Evolutionary conservation across 176 grass and related monocot species (phyloP).

Genomic region (Avena eriantha): DNA sequence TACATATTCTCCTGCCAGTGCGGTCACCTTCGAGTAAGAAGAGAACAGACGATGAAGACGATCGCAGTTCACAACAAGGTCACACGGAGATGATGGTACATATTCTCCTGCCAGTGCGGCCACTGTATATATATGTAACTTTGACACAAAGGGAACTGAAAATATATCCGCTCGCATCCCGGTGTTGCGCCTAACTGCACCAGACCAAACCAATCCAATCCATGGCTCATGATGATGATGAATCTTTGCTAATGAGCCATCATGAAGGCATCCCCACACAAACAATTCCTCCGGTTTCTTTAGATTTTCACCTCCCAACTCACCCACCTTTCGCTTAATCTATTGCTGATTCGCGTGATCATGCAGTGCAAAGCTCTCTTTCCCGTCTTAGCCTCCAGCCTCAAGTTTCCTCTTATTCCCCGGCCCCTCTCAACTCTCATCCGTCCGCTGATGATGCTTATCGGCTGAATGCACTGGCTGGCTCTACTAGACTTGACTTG

Average conservation of each 20-base stretch:
- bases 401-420: slow-evolving; percentile 77
- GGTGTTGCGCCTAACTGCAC: slow-evolving; percentile 38
- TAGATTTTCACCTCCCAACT: slow-evolving; percentile 42
- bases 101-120: not conserved
- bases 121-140: not conserved
- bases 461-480: slow-evolving; percentile 1
- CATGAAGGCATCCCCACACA: slow-evolving; percentile 49
- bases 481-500: not conserved
- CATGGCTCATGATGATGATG: slow-evolving; percentile 36
- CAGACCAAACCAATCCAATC: slow-evolving; percentile 34
- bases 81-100: too few relatives aligned
- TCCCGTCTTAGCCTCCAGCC: slow-evolving; percentile 27
- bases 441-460: slow-evolving; percentile 22
- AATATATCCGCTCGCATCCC: slow-evolving; percentile 35
- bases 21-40: too few relatives aligned
- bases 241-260: slow-evolving; percentile 33
- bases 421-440: not conserved
- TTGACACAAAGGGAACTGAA: not conserved
- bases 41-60: too few relatives aligned
- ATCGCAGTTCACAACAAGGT: too few relatives aligned
- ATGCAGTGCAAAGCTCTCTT: slow-evolving; percentile 51
- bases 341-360: slow-evolving; percentile 47
- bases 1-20: not conserved
- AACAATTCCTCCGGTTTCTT: not conserved
- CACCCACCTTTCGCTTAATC: slow-evolving; percentile 39